Conservation (phyloP, 2,329 filamentous ascomycete genomes). For the Drechslerella dactyloides region DNA sequence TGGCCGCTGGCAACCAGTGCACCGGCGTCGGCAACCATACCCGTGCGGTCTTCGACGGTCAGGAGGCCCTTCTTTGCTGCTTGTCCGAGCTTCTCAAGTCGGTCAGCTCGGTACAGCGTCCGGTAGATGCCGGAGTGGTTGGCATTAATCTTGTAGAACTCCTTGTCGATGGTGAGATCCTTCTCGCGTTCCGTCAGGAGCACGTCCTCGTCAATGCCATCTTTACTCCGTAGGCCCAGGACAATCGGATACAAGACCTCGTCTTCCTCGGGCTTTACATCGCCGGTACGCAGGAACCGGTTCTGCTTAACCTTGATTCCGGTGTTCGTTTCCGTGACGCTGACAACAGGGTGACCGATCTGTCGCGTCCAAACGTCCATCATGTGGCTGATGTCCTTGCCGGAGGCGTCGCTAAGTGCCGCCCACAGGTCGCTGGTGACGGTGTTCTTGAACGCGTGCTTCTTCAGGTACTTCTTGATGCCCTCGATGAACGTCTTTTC, state of each 20-base stretch:
- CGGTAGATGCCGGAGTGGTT: slow-evolving; percentile 93
- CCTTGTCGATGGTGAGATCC: slow-evolving; percentile 76
- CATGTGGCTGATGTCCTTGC: slow-evolving; percentile 85
- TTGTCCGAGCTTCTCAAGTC: slow-evolving; percentile 83
- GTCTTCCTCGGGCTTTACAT: slow-evolving; percentile 93
- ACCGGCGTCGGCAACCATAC: slow-evolving; percentile 92
- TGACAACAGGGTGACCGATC: slow-evolving; percentile 88
- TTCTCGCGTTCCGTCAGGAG: slow-evolving; percentile 75
- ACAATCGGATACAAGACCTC: slow-evolving; percentile 87
- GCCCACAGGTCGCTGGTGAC: slow-evolving; percentile 85
- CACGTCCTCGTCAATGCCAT: slow-evolving; percentile 78
- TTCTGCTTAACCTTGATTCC: slow-evolving; percentile 91
- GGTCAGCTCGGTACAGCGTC: slow-evolving; percentile 82
- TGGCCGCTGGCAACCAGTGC: slow-evolving; percentile 88
- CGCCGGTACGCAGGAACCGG: slow-evolving; percentile 87
- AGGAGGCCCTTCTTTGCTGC: slow-evolving; percentile 81
- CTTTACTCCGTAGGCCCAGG: slow-evolving; percentile 80
- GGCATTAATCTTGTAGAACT: slow-evolving; percentile 97
- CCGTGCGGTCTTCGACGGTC: slow-evolving; percentile 86
- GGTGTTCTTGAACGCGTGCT: slow-evolving; percentile 96
- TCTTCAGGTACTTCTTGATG: slow-evolving; percentile 87
- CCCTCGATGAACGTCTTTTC: slow-evolving; percentile 93
- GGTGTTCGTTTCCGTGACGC: slow-evolving; percentile 73
- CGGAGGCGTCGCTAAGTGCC: slow-evolving; percentile 83
- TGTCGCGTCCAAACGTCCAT: slow-evolving; percentile 98